These are phyloP conservation scores for Gnomoniopsis sp. DNA, from an alignment of 2,329 filamentous ascomycete species.

Conservation along the genomic window DNA sequence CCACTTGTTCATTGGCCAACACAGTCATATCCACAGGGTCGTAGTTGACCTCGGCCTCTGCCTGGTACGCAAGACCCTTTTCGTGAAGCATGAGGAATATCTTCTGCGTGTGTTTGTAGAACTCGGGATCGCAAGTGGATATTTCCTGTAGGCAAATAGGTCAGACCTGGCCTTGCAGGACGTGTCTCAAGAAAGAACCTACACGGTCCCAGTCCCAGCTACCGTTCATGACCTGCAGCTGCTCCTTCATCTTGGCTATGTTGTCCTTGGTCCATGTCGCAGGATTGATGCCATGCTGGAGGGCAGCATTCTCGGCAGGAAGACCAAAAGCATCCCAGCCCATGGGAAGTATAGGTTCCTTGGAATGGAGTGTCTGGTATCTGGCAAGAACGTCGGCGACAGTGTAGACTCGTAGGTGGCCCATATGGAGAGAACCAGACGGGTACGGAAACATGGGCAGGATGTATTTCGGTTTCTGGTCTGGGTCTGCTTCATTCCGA, in stretches of 20 bases:
- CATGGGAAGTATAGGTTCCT: conserved; percentile 80
- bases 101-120: conserved; percentile 86
- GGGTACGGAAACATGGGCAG: conserved; percentile 94
- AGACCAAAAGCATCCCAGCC: conserved; percentile 93
- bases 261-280: conserved; percentile 77
- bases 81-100: conserved; percentile 77
- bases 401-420: conserved; percentile 84
- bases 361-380: conserved; percentile 70
- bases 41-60: conserved; percentile 82
- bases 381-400: conserved; percentile 83
- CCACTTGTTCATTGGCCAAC: conserved; percentile 90
- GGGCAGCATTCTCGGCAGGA: conserved; percentile 87
- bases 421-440: conserved; percentile 80
- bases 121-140: conserved; percentile 77
- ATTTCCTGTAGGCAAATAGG: conserved; percentile 58
- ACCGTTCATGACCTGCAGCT: conserved; percentile 75
- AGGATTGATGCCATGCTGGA: conserved; percentile 76
- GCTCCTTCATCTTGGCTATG: conserved; percentile 80
- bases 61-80: conserved; percentile 76
- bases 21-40: conserved; percentile 88
- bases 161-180: neutral
- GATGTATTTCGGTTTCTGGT: conserved; percentile 57
- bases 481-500: conserved; percentile 15
- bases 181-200: conserved; percentile 32
- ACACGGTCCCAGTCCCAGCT: conserved; percentile 81